Base-by-base conservation (phyloP, 2,329 filamentous ascomycete species). In the Metarhizium sp. region DNA sequence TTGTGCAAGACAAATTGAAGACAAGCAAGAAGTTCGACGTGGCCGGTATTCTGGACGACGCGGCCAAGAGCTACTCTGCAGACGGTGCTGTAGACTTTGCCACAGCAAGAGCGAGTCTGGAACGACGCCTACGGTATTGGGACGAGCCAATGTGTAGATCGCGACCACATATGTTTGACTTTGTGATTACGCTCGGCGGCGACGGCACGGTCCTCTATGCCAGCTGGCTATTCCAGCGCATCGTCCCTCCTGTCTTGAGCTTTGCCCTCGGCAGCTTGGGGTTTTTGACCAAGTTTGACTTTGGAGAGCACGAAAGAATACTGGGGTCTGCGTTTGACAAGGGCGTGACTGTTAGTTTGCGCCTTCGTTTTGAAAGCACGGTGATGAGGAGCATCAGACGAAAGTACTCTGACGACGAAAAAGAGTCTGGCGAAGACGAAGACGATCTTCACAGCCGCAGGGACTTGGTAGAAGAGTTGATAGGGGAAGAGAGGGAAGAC, bases 121-220 rank as follows among this genome's bases (percentile, higher is more conserved):
- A 62, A 8, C 72, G 67, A 50, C 79, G 92, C 6, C 70, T 99
- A 50, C 82, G 84, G 56, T 95, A 86, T 70, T 99, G 94, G 94
- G 85, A 86, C 48, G 83, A 88, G 58, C 78, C 86, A 54, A 84
- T 96, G 66, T 95, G 91, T 62, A 79, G 80, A 50, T 78, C 83
- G 45, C 80, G 85, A 57, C 92, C 92, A 4, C 90, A 96, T 63
- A 87, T 84, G 0, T 96, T 97, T 67, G 94, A 99, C 71, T 95
- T 99, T 65, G 86, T 95, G 52, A 83, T 99, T 50, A 95, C 92
- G 0, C 80, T 96, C 3, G 92, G 91, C 51, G 94, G 94, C 13
- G 94, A 99, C 67, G 94, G 94, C n/a, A 99, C 94, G 0, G 92
- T 99, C 6, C 76, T 99, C 11, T 97, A 96, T 67, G 89, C 92